Evolutionary conservation across 768 basidiomycete genomes (phyloP).

Genomic region (Leccinum fibrillosum): DNA sequence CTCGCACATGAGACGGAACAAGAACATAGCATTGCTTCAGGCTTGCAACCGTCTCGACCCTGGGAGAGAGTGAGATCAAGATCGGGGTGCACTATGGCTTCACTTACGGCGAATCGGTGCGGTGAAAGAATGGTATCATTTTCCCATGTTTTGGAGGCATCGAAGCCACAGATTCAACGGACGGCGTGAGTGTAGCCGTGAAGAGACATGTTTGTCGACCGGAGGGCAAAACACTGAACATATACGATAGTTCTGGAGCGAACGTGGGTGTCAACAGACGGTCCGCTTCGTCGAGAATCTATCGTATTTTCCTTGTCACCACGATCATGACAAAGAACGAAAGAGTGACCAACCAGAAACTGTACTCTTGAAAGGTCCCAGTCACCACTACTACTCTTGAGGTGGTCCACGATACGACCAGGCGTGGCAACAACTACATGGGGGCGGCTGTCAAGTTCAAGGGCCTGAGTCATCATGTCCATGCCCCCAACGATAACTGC

Average conservation of each 20-base stretch:
- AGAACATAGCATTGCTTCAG: conserved; percentile 89
- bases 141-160: conserved; percentile 79
- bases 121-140: conserved; percentile 80
- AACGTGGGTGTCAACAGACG: conserved; percentile 88
- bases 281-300: conserved; percentile 98
- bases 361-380: conserved; percentile 85
- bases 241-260: conserved; percentile 72
- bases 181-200: conserved; percentile 89
- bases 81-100: neutral
- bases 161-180: conserved; percentile 75
- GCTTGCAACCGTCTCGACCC: conserved; percentile 85
- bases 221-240: conserved; percentile 75
- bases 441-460: conserved; percentile 80
- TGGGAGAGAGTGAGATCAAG: conserved; percentile 28
- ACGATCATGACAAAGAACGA: neutral
- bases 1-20: conserved; percentile 92
- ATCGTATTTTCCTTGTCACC: neutral
- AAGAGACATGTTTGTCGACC: conserved; percentile 96
- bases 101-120: conserved; percentile 71
- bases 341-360: conserved; percentile 59
- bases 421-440: conserved; percentile 96
- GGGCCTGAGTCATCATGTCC: conserved; percentile 95
- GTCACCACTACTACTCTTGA: conserved; percentile 69
- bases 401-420: conserved; percentile 88
- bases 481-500: conserved; percentile 94